Conservation (phyloP, 371 early-diverging fungal genomes). For the Choanephora cucurbitarum region DNA sequence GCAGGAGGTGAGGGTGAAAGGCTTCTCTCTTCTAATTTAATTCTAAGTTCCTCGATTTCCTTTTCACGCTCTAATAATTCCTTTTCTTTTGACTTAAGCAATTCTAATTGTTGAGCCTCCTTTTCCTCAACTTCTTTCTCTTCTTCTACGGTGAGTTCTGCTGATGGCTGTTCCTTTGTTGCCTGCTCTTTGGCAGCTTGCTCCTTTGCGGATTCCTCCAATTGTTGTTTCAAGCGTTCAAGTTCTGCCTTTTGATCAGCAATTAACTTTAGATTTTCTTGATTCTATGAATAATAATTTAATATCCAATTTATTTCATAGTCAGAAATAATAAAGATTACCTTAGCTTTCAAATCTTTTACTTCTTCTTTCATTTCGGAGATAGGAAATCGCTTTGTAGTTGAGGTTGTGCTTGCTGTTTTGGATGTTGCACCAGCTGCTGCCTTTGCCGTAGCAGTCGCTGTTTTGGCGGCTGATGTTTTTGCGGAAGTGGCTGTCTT, state of each 20-base stretch:
- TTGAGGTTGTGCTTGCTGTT: conserved; percentile 5
- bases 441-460: neutral
- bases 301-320: too few species aligned
- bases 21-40: conserved; percentile 20
- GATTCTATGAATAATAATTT: conserved; percentile 30
- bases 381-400: conserved; percentile 20
- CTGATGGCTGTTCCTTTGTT: neutral
- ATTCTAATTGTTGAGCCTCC: conserved; percentile 3
- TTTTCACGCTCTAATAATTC: conserved; percentile 31
- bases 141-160: neutral
- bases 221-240: conserved; percentile 29
- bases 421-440: conserved; percentile 5
- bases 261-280: conserved; percentile 44
- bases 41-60: conserved; percentile 29
- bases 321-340: too few species aligned
- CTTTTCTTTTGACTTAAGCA: conserved; percentile 25
- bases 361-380: conserved; percentile 35
- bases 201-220: conserved; percentile 21
- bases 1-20: conserved; percentile 16
- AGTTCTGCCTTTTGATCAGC: conserved; percentile 45
- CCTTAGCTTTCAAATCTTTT: conserved; percentile 30
- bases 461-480: neutral
- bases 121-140: conserved; percentile 2
- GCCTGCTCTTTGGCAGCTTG: conserved; percentile 3
- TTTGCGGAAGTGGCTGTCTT: neutral